phyloP scores from a whole-genome alignment of 345 rosid genomes.

The Bretschneidera sinensis region DNA sequence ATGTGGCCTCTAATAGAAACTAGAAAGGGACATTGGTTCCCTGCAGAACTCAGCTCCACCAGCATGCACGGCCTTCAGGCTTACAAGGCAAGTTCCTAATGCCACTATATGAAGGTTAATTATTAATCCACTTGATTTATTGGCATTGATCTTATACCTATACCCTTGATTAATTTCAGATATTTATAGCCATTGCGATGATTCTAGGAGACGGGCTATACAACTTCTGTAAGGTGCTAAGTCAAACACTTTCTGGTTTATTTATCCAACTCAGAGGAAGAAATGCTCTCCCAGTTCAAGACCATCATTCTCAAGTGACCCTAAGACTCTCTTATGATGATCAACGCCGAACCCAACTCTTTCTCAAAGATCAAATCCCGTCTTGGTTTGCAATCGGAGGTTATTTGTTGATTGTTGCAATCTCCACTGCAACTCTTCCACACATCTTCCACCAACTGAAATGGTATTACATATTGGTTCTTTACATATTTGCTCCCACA shows the following conservation, averaged over 20 bases:
- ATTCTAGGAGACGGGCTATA: constrained; percentile 82
- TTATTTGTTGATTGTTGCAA: constrained; percentile 42
- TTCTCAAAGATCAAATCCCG: constrained; percentile 79
- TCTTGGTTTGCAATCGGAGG: constrained; percentile 57
- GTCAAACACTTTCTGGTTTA: constrained; percentile 48
- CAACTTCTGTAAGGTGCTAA: constrained; percentile 67
- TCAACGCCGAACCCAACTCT: constrained; percentile 49
- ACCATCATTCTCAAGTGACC: constrained; percentile 23
- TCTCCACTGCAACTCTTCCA: constrained; percentile 51
- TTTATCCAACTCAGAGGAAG: constrained; percentile 34
- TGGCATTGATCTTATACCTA: background rate
- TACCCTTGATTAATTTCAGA: constrained; percentile 31
- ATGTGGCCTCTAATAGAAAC: constrained; percentile 82
- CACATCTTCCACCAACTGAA: constrained; percentile 57
- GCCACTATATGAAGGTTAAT: background rate
- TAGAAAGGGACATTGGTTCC: constrained; percentile 56
- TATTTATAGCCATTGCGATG: constrained; percentile 73
- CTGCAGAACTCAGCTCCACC: constrained; percentile 28
- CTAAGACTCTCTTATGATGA: constrained; percentile 51
- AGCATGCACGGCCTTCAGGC: constrained; percentile 66
- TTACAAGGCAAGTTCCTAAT: constrained; percentile 46
- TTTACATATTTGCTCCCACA: constrained; percentile 57
- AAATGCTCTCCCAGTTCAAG: constrained; percentile 36
- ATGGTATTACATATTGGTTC: constrained; percentile 66
- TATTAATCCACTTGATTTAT: background rate